Evolutionary conservation across 2,329 filamentous ascomycete genomes (phyloP).

Genomic region (Sordariomycetes sp.): DNA sequence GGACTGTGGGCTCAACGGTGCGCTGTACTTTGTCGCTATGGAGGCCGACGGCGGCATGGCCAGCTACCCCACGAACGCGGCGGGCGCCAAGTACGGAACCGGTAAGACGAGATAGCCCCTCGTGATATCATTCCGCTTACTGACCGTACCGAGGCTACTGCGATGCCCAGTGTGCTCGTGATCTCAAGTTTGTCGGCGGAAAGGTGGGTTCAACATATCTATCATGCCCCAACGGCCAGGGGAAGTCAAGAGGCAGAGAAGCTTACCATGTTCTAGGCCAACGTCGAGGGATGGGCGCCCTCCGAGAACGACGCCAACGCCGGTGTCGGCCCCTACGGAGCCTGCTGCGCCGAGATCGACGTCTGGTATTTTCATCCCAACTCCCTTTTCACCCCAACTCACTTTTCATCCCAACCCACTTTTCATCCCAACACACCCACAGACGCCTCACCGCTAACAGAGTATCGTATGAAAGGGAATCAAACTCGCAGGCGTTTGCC

Average conservation of each 20-base stretch:
- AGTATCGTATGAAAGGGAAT: slow-evolving; percentile 20
- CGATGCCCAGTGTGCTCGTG: slow-evolving; percentile 33
- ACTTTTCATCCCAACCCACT: neutral
- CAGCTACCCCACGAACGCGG: slow-evolving; percentile 31
- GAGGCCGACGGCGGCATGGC: slow-evolving; percentile 37
- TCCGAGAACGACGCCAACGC: slow-evolving; percentile 40
- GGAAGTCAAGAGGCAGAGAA: neutral
- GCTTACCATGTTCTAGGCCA: slow-evolving; percentile 13
- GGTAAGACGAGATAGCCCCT: too few species aligned
- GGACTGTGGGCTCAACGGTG: slow-evolving; percentile 55
- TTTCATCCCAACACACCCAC: neutral
- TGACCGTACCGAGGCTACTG: too few species aligned
- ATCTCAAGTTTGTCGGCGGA: slow-evolving; percentile 39
- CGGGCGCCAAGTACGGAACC: slow-evolving; percentile 42
- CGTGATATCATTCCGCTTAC: too few species aligned
- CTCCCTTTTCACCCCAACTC: neutral
- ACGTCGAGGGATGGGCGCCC: slow-evolving; percentile 30
- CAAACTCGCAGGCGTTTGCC: slow-evolving; percentile 45
- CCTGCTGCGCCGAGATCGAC: slow-evolving; percentile 49
- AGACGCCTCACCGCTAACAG: neutral
- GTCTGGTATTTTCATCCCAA: slow-evolving; percentile 24
- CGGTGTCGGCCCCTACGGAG: slow-evolving; percentile 34
- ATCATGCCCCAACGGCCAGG: too few species aligned
- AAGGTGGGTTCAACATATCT: slow-evolving; percentile 7
- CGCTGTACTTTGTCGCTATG: slow-evolving; percentile 50